A percentile compares a stretch with the other conserved stretches of the same genome.
phyloP scores from a whole-genome alignment of 805 yeast species.

The Yarrowia sp. region DNA sequence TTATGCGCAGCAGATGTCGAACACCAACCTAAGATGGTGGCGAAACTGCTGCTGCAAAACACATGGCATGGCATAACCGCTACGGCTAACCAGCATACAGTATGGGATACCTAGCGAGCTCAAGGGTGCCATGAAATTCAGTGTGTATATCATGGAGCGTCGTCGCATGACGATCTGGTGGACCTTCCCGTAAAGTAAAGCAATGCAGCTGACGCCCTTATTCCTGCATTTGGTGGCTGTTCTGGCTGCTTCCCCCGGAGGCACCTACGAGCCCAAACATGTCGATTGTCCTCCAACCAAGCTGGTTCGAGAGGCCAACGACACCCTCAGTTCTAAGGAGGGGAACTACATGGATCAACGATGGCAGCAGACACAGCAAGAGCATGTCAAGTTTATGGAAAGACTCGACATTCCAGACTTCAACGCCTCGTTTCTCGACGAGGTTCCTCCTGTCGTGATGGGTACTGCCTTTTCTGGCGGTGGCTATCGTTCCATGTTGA shows the following conservation, averaged over 20 bases:
- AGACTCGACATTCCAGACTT: slow-evolving; percentile 50
- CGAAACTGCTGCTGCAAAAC: too few relatives aligned
- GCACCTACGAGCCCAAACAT: slow-evolving; percentile 25
- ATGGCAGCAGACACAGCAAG: slow-evolving; percentile 36
- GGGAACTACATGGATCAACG: slow-evolving; percentile 37
- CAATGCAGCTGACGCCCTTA: not conserved
- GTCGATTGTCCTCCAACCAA: slow-evolving; percentile 44
- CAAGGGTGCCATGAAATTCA: not conserved
- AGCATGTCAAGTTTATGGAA: slow-evolving; percentile 46
- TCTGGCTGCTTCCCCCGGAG: slow-evolving; percentile 2
- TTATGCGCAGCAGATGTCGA: not conserved
- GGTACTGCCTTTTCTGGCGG: slow-evolving; percentile 75
- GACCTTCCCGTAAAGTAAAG: not conserved
- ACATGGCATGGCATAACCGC: not conserved
- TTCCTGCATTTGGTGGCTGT: not conserved
- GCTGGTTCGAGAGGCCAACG: slow-evolving; percentile 38
- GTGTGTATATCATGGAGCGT: not conserved
- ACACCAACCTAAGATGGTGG: not conserved
- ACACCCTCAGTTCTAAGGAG: slow-evolving; percentile 36
- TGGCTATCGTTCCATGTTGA: slow-evolving; percentile 83
- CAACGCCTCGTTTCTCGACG: slow-evolving; percentile 39
- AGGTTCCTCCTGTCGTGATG: slow-evolving; percentile 33
- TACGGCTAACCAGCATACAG: not conserved
- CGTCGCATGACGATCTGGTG: not conserved
- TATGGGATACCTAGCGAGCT: not conserved